These are phyloP conservation scores for Simplicillium aogashimaense DNA, from an alignment of 2,329 filamentous ascomycete species.

Conservation along the genomic window DNA sequence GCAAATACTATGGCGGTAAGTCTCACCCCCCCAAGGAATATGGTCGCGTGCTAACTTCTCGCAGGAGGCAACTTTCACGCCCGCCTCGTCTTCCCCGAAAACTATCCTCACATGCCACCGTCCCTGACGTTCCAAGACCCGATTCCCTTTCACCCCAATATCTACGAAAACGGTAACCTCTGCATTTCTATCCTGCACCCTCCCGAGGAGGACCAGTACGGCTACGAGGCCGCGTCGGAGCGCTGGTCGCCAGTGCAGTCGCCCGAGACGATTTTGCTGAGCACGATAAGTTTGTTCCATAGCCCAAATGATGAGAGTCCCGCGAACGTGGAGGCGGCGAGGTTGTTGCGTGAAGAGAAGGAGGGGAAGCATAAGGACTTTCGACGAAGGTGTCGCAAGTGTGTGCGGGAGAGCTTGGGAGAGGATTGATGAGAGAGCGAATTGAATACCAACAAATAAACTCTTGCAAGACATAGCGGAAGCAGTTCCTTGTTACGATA, in stretches of 20 bases:
- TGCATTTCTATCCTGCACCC: constrained; percentile 97
- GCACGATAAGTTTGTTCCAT: constrained; percentile 84
- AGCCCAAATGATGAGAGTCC: constrained; percentile 93
- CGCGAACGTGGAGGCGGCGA: constrained; percentile 88
- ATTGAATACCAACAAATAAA: not conserved
- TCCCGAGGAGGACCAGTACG: constrained; percentile 86
- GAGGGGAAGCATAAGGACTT: constrained; percentile 59
- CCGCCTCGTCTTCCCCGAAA: constrained; percentile 67
- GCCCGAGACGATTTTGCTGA: constrained; percentile 86
- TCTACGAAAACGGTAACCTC: constrained; percentile 78
- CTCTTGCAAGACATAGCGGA: too few species aligned
- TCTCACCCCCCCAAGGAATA: constrained; percentile 7
- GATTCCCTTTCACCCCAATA: constrained; percentile 86
- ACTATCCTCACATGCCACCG: constrained; percentile 82
- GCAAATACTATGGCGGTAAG: constrained; percentile 84
- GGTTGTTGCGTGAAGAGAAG: constrained; percentile 72
- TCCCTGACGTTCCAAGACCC: constrained; percentile 79
- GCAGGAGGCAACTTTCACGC: constrained; percentile 88
- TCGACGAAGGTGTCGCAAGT: constrained; percentile 64
- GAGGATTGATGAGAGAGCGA: constrained; percentile 40
- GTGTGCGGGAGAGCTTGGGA: constrained; percentile 72
- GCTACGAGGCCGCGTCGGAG: constrained; percentile 84
- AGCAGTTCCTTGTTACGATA: too few species aligned
- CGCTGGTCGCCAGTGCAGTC: constrained; percentile 93
- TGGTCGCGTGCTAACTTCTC: not conserved